Conservation (phyloP, 2,329 filamentous ascomycete species). For the Fusarium sacchari region DNA sequence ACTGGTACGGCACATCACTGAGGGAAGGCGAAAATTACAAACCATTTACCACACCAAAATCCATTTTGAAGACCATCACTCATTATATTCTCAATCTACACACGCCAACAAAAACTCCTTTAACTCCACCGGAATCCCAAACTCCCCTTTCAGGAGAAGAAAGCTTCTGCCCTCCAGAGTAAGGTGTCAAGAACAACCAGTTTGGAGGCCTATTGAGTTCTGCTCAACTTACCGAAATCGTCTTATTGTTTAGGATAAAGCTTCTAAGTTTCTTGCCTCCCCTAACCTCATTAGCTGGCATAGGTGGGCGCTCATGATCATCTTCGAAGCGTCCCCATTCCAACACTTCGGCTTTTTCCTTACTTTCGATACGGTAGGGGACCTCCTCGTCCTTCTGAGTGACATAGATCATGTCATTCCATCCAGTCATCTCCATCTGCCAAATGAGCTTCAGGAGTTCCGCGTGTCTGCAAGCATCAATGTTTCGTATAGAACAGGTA, state of each 20-base stretch:
- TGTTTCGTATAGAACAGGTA: not conserved
- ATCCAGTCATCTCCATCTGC: constrained; percentile 27
- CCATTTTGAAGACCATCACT: not conserved
- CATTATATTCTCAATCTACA: not conserved
- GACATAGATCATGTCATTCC: constrained; percentile 44
- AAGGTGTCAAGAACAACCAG: not conserved
- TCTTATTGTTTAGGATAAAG: not conserved
- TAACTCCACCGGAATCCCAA: not conserved
- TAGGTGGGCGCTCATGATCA: not conserved
- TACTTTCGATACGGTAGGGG: constrained; percentile 12
- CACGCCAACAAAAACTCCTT: not conserved
- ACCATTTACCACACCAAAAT: not conserved
- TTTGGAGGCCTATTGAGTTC: not conserved
- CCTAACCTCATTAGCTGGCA: not conserved
- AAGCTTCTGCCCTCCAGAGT: not conserved
- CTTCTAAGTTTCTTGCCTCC: not conserved
- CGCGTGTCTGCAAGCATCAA: constrained; percentile 17
- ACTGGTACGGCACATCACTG: not conserved
- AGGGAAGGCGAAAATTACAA: not conserved
- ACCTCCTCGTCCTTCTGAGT: constrained; percentile 14
- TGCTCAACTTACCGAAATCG: not conserved
- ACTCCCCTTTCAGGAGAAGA: not conserved
- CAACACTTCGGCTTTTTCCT: not conserved
- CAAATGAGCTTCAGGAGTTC: constrained; percentile 28
- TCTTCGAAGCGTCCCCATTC: not conserved